Evolutionary conservation across 1,284 basidiomycete genomes (phyloP), one percentile per base, ranked within the genome.

Genomic region (Ustilago vetiveriae): DNA sequence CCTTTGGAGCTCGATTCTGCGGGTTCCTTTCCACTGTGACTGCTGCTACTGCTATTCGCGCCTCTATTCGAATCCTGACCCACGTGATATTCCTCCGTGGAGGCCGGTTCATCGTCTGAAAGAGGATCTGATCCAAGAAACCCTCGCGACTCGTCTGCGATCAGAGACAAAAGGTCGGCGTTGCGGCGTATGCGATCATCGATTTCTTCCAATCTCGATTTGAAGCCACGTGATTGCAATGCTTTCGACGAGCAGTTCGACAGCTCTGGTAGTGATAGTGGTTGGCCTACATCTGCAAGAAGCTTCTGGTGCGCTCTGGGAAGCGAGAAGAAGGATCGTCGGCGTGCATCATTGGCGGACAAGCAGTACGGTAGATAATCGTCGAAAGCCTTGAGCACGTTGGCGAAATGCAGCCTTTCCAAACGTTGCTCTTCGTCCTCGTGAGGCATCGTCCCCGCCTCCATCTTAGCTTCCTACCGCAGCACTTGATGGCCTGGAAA

Each of bases 131-230:
- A 50, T 14, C 74, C 76, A 5, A 82, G 59, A 42, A 82, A 81
- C 1, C 64, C 64, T 22, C 70, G 49, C 26, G 75, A 75, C 29
- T 81, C 74, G 26, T 69, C 51, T 6, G 71, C 78, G 17, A 82
- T 75, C 29, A 68, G 37, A 8, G 60, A 41, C 9, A 81, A 63
- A 19, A 82, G 51, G 32, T 79, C 78, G 3, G 77, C 71, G 36
- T 82, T 82, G 8, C 79, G 65, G 3, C 80, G 73, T 29, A 82
- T 80, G 1, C 80, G 68, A 30, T 82, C 80, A 49, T 82, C 80
- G n/a, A 82, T 72, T 49, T 81, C 80, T 19, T 73, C 74, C 22
- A 82, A 32, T 16, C 74, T 54, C 8, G 62, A 51, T 30, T 55
- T 72, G 52, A 81, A 68, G 4, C 79, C 39, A 22, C 49, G 48